A percentile compares a stretch with the other conserved stretches of the same genome.
These are phyloP conservation scores for Prosopis cineraria DNA, from an alignment of 306 rosid species.

Conservation along the genomic window DNA sequence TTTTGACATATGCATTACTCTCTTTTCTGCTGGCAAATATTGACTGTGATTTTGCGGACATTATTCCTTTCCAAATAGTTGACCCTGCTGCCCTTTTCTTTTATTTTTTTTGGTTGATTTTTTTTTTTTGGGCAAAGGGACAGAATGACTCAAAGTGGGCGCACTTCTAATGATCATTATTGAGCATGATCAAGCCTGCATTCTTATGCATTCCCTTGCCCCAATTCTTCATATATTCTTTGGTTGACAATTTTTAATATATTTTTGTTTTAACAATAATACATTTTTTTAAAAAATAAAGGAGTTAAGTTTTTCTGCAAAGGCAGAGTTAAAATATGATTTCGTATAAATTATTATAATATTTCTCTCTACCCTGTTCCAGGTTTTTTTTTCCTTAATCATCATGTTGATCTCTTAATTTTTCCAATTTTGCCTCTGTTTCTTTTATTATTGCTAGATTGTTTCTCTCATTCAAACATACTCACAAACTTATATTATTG, in stretches of 20 bases:
- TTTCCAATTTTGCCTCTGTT: too few species aligned
- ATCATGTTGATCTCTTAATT: too few species aligned
- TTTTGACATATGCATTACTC: not conserved
- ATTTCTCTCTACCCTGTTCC: too few species aligned
- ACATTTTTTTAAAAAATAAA: too few species aligned
- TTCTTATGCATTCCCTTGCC: not conserved
- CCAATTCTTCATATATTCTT: not conserved
- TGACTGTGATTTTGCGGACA: not conserved
- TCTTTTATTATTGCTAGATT: too few species aligned
- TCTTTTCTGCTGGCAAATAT: not conserved
- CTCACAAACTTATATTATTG: too few species aligned
- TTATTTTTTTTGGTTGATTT: not conserved
- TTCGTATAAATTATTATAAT: too few species aligned
- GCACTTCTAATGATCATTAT: slow-evolving; percentile 38
- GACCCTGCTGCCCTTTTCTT: not conserved
- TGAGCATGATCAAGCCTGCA: slow-evolving; percentile 9
- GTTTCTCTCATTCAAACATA: too few species aligned
- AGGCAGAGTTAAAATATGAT: too few species aligned
- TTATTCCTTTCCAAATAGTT: not conserved
- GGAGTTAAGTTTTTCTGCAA: too few species aligned
- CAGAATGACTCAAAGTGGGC: slow-evolving; percentile 40
- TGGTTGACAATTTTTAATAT: not conserved
- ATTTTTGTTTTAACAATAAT: too few species aligned
- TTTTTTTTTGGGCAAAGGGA: not conserved
- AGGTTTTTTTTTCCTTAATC: too few species aligned